Conservation (phyloP, 257 asterid species). For the Haberlea rhodopensis region DNA sequence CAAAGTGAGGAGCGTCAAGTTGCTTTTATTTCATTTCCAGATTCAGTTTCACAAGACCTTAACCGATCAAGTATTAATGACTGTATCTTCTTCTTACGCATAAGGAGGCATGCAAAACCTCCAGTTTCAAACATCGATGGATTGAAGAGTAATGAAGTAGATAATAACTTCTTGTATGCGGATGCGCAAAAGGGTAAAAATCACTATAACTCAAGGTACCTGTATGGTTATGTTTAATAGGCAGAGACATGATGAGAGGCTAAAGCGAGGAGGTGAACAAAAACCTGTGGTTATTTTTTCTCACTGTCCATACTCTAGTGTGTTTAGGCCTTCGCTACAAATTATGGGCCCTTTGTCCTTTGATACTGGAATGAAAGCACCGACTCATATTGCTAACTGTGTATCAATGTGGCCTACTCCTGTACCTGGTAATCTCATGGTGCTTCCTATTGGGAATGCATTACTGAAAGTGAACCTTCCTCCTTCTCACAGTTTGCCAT, state of each 20-base stretch:
- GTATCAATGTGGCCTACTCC: constrained; percentile 91
- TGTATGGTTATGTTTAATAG: constrained; percentile 96
- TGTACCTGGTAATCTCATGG: constrained; percentile 76
- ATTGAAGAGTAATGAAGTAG: constrained; percentile 60
- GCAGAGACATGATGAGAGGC: constrained; percentile 94
- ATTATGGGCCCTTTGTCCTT: constrained; percentile 95
- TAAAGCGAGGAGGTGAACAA: constrained; percentile 97
- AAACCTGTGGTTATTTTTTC: constrained; percentile 93
- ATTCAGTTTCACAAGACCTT: constrained; percentile 91
- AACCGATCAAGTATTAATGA: constrained; percentile 94
- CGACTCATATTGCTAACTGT: constrained; percentile 68
- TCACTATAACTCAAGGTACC: constrained; percentile 47
- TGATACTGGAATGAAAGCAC: constrained; percentile 90
- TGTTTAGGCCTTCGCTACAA: constrained; percentile 91
- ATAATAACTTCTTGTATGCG: constrained; percentile 26
- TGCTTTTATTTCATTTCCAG: constrained; percentile 92
- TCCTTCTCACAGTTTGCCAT: constrained; percentile 90
- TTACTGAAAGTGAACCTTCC: constrained; percentile 83
- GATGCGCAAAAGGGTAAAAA: constrained; percentile 36
- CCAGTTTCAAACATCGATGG: constrained; percentile 34
- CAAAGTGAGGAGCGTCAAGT: constrained; percentile 93
- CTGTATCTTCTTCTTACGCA: constrained; percentile 88
- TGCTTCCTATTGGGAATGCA: constrained; percentile 91
- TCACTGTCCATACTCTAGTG: constrained; percentile 74
- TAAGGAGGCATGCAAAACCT: constrained; percentile 46